These are phyloP conservation scores for Sugiyamaella marilandica DNA, from an alignment of 805 yeast genomes.

Conservation along the genomic window DNA sequence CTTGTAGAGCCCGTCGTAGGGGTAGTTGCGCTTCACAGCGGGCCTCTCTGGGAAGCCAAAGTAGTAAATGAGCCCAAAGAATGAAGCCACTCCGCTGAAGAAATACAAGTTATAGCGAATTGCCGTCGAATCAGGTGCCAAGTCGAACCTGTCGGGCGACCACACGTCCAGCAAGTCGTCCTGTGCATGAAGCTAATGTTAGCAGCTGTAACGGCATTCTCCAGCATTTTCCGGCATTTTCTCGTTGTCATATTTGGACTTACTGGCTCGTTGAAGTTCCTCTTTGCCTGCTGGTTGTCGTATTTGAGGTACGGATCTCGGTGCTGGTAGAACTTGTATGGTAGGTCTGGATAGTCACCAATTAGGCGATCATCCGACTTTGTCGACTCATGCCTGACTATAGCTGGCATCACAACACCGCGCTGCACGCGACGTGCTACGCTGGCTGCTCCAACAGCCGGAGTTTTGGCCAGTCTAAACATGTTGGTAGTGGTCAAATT, in stretches of 20 bases:
- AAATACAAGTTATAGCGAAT: constrained; percentile 51
- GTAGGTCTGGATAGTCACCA: constrained; percentile 59
- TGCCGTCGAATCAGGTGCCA: constrained; percentile 58
- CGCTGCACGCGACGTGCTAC: constrained; percentile 1
- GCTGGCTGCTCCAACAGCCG: neutral
- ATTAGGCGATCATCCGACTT: constrained; percentile 13
- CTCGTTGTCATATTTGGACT: neutral
- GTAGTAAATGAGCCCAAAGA: constrained; percentile 44
- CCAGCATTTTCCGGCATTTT: no score
- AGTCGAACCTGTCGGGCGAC: constrained; percentile 74
- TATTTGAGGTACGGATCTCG: constrained; percentile 68
- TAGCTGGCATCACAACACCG: neutral
- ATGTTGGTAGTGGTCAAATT: neutral
- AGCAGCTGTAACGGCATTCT: neutral
- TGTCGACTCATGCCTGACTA: neutral
- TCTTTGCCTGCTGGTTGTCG: constrained; percentile 76
- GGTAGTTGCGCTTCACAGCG: constrained; percentile 71
- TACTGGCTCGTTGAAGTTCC: constrained; percentile 65
- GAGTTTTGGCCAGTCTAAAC: neutral
- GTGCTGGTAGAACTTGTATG: constrained; percentile 54
- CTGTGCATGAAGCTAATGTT: constrained; percentile 46
- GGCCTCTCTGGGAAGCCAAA: constrained; percentile 60
- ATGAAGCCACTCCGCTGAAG: constrained; percentile 44
- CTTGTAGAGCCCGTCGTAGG: constrained; percentile 68
- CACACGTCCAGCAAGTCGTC: constrained; percentile 76